Evolutionary conservation across 2,329 filamentous ascomycete genomes (phyloP), one percentile per base, ranked within the genome.

Genomic region (Fusarium annulatum): DNA sequence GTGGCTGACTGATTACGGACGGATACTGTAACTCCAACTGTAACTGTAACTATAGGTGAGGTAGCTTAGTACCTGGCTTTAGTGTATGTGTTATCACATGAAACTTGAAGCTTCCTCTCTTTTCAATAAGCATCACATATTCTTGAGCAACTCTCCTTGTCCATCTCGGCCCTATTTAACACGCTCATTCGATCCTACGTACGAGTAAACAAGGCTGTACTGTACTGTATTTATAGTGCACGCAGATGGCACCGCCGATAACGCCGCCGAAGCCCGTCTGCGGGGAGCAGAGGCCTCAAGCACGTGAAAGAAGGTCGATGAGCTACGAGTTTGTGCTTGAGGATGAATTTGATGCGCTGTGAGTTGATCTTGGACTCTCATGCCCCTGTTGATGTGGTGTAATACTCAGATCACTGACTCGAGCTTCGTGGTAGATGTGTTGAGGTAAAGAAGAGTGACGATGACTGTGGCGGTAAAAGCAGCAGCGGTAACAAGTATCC

Each of bases 311-410:
- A 45, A 55, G 45, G 41, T 63, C 69, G 30, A 55, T 78, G 45
- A 73, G 72, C 45, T 78, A 76, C 49, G 77, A 85, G 67, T 76
- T 88, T 66, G 81, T 88, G 45, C 72, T 82, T 34, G 84, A 87
- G 62, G 85, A 88, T 42, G 88, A 89, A 79, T 89, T 89, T 73
- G 87, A 88, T 77, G 87, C 87, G 49, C 80, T 89, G 87, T 89
- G 80, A 74, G 86, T 83, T 39, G 42, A 28, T 12, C 10, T 10
- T 28, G 33, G 23, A 28, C 38, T 39, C 9, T 14, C 28, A 9
- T 28, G 5, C 16, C 38, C 14, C 21, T 9, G 3, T 19, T 10
- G 8, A 33, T 36, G 18, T 26, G n/a, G 36, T 16, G 26, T 23
- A 23, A 15, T 33, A 28, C 10, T 39, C 33, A 9, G 12, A 28